Evolutionary conservation across 2,329 filamentous ascomycete genomes (phyloP), one percentile per base, ranked within the genome.

Genomic region (Colletotrichum lini): DNA sequence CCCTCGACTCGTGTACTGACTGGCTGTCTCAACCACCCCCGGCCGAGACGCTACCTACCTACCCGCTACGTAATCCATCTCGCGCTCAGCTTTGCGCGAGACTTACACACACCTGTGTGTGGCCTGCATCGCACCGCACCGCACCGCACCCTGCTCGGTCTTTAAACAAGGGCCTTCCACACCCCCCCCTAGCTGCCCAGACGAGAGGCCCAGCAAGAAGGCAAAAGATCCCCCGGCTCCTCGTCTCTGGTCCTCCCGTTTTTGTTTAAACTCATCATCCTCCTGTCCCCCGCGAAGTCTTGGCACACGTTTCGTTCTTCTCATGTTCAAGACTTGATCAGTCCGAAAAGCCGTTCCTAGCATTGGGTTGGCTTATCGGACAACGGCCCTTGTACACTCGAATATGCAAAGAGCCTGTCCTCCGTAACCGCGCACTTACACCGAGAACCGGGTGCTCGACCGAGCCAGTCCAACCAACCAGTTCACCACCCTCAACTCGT

Each of bases 21-120:
- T 72, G 58, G 23, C 66, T 68, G 70, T 72, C 70, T 72, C 70
- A 65, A 58, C 66, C 70, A 69, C 59, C 70, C 69, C 70, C 66
- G 66, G 66, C 65, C 70, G 70, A 72, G 70, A 72, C 70, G 70
- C 68, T 71, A 71, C 68, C 68, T 71, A 47, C 68, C 58, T 26
- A 26, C 26, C 26, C 66, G 66, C 70, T 73, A 73, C 70, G 70
- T 73, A 73, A 73, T 73, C 57, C 61, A 73, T 70, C 67, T 72
- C 62, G 62, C 61, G 67, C 70, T 67, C 62, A 70, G 62, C 67
- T 71, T 73, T 61, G 63, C 62, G 70, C 61, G 67, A 63, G 67
- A 71, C 67, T 69, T 65, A 65, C 63, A 71, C 26, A 26, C 26
- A 26, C 26, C 26, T 26, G 26, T 26, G 26, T 26, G 26, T 26